Conservation (phyloP, 2,329 filamentous ascomycete species). For the Aspergillus clavatus region DNA sequence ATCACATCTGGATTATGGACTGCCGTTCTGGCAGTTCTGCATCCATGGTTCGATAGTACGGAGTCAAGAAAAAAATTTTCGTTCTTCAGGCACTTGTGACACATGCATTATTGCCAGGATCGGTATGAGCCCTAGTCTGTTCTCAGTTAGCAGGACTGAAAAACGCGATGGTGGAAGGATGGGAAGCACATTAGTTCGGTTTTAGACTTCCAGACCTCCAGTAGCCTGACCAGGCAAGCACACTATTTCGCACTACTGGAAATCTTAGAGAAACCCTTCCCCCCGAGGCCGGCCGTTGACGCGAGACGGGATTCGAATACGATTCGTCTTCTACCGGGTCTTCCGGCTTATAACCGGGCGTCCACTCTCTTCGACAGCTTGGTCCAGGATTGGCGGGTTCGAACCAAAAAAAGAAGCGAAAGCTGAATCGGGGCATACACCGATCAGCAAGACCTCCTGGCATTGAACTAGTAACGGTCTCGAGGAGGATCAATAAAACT, state of each 20-base stretch:
- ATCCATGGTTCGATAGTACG: background rate
- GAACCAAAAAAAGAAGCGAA: no score
- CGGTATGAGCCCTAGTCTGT: background rate
- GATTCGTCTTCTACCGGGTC: background rate
- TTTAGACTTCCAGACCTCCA: no score
- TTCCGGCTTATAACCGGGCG: background rate
- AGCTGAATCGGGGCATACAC: no score
- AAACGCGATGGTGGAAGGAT: no score
- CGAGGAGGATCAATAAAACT: background rate
- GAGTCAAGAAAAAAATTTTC: no score
- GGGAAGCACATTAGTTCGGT: no score
- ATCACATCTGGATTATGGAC: background rate
- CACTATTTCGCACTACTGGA: no score
- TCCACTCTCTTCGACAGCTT: background rate
- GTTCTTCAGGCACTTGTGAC: background rate
- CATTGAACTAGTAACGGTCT: no score
- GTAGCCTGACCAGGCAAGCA: no score
- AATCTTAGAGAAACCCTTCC: no score
- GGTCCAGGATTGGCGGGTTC: background rate
- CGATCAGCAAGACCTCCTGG: no score
- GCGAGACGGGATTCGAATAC: background rate
- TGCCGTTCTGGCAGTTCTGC: background rate
- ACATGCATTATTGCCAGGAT: background rate
- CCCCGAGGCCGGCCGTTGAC: background rate
- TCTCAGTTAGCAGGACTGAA: background rate